Percentiles rank a stretch among this genome's conserved stretches.
Evolutionary conservation across 164 flowering plant species (phyloP).

Genomic region (Magnolia officinalis): DNA sequence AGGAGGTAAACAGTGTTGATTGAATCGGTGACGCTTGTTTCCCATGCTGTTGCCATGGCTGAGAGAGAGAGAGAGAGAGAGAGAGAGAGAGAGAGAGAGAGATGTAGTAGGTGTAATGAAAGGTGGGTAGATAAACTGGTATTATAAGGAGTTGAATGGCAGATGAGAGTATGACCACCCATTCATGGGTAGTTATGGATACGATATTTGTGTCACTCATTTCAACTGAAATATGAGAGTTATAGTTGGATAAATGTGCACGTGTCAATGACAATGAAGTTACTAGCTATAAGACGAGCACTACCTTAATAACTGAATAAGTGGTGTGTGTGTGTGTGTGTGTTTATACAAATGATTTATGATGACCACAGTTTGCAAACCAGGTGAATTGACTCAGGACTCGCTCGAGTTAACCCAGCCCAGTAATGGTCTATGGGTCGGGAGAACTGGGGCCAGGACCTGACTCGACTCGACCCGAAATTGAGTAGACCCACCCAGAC

Average conservation of each 20-base stretch:
- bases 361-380: no score
- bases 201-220: conserved; percentile 7
- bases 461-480: no score
- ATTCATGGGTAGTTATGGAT: conserved; percentile 7
- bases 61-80: conserved; percentile 3
- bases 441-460: no score
- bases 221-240: neutral
- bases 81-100: conserved; percentile 1
- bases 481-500: no score
- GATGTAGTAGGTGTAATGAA: neutral
- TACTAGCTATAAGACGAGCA: no score
- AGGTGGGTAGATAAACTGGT: neutral
- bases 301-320: no score
- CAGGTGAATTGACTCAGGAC: no score
- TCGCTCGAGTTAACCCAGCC: no score
- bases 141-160: conserved; percentile 13
- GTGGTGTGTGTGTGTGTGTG: no score
- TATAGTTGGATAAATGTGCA: neutral
- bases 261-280: neutral
- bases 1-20: conserved; percentile 53
- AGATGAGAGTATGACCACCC: conserved; percentile 11
- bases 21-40: conserved; percentile 39
- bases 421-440: no score
- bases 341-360: no score
- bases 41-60: conserved; percentile 46